phyloP scores from a whole-genome alignment of 768 basidiomycete genomes.

The Pulveroboletus ravenelii region DNA sequence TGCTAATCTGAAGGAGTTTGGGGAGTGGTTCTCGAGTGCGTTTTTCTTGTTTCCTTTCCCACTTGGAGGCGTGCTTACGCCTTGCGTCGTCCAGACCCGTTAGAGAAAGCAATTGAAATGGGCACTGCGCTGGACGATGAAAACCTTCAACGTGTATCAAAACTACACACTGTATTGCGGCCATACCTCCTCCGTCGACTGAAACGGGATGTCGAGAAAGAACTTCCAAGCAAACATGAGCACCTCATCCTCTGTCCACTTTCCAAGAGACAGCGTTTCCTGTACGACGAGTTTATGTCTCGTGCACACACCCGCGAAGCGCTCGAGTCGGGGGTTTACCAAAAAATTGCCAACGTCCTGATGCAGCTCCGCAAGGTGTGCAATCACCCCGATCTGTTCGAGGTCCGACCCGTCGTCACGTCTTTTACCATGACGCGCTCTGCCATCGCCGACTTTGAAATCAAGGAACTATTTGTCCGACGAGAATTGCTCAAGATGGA shows the following conservation, averaged over 20 bases:
- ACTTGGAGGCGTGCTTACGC: not conserved
- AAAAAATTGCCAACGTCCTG: slow-evolving; percentile 88
- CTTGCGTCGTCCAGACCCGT: slow-evolving; percentile 56
- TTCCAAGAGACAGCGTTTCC: slow-evolving; percentile 88
- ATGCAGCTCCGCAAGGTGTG: slow-evolving; percentile 99
- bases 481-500: slow-evolving; percentile 58
- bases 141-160: slow-evolving; percentile 75
- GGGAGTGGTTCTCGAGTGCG: slow-evolving; percentile 95
- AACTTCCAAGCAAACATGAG: slow-evolving; percentile 90
- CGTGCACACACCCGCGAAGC: slow-evolving; percentile 79
- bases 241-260: slow-evolving; percentile 85
- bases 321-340: slow-evolving; percentile 78
- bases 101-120: slow-evolving; percentile 92
- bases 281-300: slow-evolving; percentile 96
- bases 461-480: slow-evolving; percentile 85
- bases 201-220: slow-evolving; percentile 96
- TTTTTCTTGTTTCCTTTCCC: slow-evolving; percentile 4
- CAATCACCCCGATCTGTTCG: slow-evolving; percentile 91
- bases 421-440: slow-evolving; percentile 74
- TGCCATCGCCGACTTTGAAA: slow-evolving; percentile 71
- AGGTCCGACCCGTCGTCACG: slow-evolving; percentile 78
- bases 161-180: slow-evolving; percentile 91
- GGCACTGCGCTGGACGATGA: slow-evolving; percentile 75
- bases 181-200: slow-evolving; percentile 95
- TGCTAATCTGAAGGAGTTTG: slow-evolving; percentile 89